A percentile compares a stretch with the other conserved stretches of the same genome.
phyloP scores from a whole-genome alignment of 2,329 filamentous ascomycete species.

The Stenocarpella maydis region DNA sequence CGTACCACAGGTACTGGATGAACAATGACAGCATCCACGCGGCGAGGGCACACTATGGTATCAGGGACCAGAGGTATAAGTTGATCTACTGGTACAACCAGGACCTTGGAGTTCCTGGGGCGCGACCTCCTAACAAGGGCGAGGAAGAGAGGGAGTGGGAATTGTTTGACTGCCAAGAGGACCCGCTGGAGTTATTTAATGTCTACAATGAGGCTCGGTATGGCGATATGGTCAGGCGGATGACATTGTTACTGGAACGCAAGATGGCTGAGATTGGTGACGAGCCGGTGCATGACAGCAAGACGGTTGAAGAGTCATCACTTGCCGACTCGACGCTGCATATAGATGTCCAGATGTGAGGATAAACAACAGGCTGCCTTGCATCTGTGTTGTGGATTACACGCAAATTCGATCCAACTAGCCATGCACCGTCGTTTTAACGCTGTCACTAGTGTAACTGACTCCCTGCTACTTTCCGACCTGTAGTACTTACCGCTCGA shows the following conservation, averaged over 20 bases:
- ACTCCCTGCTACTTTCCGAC: too few relatives aligned
- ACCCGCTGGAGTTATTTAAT: conserved; percentile 60
- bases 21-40: conserved; percentile 59
- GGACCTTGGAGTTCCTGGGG: conserved; percentile 53
- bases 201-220: conserved; percentile 51
- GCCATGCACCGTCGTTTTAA: not conserved
- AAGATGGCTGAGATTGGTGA: conserved; percentile 64
- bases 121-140: conserved; percentile 47
- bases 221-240: conserved; percentile 46
- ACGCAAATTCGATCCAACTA: not conserved
- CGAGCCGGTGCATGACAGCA: conserved; percentile 46
- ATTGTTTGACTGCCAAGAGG: conserved; percentile 60
- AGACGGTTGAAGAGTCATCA: conserved; percentile 20
- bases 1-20: conserved; percentile 66
- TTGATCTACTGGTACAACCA: conserved; percentile 66
- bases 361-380: not conserved
- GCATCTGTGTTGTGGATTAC: not conserved
- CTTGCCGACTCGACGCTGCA: not conserved
- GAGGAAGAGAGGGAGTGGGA: conserved; percentile 59
- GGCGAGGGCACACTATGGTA: conserved; percentile 60
- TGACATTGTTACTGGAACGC: conserved; percentile 52
- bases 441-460: too few relatives aligned
- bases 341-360: not conserved
- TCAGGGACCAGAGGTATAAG: conserved; percentile 61
- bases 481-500: too few relatives aligned